Evolutionary conservation across 352 stramenopile genomes (phyloP).

Genomic region (Peronospora destructor): DNA sequence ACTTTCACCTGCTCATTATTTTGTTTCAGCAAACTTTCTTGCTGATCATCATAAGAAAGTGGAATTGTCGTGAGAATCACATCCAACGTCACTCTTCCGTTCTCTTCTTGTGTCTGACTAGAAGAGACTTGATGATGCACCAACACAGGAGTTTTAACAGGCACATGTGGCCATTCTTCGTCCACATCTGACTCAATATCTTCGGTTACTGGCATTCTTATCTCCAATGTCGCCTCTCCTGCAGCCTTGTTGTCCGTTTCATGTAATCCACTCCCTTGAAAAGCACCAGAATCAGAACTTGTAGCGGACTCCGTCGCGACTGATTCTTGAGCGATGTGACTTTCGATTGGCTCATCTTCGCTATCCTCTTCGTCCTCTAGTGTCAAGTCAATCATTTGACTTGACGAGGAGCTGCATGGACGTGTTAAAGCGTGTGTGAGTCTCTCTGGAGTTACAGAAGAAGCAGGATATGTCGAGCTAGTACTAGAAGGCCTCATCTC

Average conservation of each 20-base stretch:
- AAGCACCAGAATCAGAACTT: slow-evolving; percentile 6
- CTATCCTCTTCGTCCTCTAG: slow-evolving; percentile 46
- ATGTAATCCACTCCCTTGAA: slow-evolving; percentile 5
- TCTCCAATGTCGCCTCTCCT: background rate
- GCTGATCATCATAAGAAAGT: slow-evolving; percentile 3
- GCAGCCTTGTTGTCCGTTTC: background rate
- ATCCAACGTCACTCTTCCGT: slow-evolving; percentile 10
- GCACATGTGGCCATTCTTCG: slow-evolving; percentile 41
- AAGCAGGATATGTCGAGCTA: background rate
- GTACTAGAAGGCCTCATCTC: slow-evolving; percentile 7
- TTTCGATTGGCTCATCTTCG: background rate
- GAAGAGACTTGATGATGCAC: slow-evolving; percentile 2
- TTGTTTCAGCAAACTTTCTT: background rate
- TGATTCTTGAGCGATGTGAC: too few species aligned
- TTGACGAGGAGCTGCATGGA: slow-evolving; percentile 1
- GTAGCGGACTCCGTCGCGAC: background rate
- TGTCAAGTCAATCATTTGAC: slow-evolving; percentile 48
- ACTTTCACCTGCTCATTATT: slow-evolving; percentile 2
- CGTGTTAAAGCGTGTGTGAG: background rate
- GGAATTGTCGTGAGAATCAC: slow-evolving; percentile 6
- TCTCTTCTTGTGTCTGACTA: slow-evolving; percentile 6
- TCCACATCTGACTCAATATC: slow-evolving; percentile 55
- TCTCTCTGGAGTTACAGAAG: slow-evolving; percentile 1
- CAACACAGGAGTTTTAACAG: background rate
- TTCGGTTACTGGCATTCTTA: slow-evolving; percentile 11